These are phyloP conservation scores for Mycena metata DNA, from an alignment of 768 basidiomycete genomes.

Conservation along the genomic window DNA sequence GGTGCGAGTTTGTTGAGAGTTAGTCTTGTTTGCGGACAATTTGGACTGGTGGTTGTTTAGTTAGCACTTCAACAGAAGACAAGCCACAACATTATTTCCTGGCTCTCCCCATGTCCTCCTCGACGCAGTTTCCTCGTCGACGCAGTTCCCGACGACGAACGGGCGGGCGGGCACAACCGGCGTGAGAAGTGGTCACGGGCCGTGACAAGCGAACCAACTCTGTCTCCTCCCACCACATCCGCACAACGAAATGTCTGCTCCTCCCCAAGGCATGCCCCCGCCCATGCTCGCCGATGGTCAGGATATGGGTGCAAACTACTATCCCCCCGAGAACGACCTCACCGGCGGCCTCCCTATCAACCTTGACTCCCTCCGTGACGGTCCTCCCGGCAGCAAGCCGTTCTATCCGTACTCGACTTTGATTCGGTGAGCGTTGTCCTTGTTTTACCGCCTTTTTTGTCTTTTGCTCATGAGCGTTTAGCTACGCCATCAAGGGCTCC, in stretches of 20 bases:
- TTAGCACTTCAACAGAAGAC: no score
- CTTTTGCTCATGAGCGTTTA: slow-evolving; percentile 44
- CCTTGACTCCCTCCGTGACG: slow-evolving; percentile 88
- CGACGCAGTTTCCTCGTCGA: not conserved
- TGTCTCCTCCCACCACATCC: slow-evolving; percentile 57
- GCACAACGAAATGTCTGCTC: slow-evolving; percentile 62
- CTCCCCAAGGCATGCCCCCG: slow-evolving; percentile 68
- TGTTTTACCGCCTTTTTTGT: slow-evolving; percentile 32
- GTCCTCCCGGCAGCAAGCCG: slow-evolving; percentile 90
- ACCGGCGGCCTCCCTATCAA: slow-evolving; percentile 89
- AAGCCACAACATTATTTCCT: no score
- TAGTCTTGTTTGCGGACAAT: no score
- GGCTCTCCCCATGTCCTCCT: no score
- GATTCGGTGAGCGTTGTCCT: slow-evolving; percentile 73
- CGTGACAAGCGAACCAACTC: slow-evolving; percentile 40
- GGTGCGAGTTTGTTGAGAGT: not conserved
- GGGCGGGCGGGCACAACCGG: slow-evolving; percentile 2
- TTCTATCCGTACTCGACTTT: slow-evolving; percentile 94
- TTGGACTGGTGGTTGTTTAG: no score
- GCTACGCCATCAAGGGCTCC: slow-evolving; percentile 93
- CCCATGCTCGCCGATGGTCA: slow-evolving; percentile 73
- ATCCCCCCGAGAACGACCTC: slow-evolving; percentile 82
- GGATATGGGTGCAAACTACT: slow-evolving; percentile 74
- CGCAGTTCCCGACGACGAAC: slow-evolving; percentile 19
- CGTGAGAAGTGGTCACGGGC: slow-evolving; percentile 1